Evolutionary conservation across 441 rosid species (phyloP), one percentile per base, ranked within the genome.

Genomic region (Flueggea neowawraea): DNA sequence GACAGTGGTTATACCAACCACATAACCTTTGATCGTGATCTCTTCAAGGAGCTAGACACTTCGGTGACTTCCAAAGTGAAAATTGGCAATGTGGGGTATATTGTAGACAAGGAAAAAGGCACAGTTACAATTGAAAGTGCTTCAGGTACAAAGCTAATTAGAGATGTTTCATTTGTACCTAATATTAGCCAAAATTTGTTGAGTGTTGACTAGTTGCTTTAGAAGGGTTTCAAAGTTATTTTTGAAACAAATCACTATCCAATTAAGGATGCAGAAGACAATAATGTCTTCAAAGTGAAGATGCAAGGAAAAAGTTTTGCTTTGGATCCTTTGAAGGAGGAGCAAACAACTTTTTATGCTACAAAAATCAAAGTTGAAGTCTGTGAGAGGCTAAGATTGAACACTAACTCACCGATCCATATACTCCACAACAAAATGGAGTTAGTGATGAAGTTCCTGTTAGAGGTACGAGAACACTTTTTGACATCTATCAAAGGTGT

Each of bases 171-270:
- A 12, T 63, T 6, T 57, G 51, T 69, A 2, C 54, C 49, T 50
- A 8, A 62, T 3, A 50, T 63, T 57, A 28, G 57, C 62, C 54
- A 69, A 32, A 69, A 57, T 32, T 33, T 57, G 6, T 13, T 49
- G 3, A 68, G 67, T 36, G 57, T 51, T n/a, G 58, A 31, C 4
- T 31, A 69, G 16, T 12, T 69, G 17, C 3, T 62, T 4, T 50
- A 63, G 8, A 57, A 63, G 7, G 54, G 58, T 2, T 62, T 22
- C 32, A 56, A 56, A 33, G 14, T 69, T 2, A n/a, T 43, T 10
- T 58, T 50, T 47, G 47, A 70, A n/a, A 15, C 57, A 9, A 54
- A 54, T 6, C 2, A 3, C 0, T 67, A 31, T n/a, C 7, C 28
- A 9, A 13, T 60, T 6, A 15, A 22, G 2, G 28, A 22, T 22